Evolutionary conservation across 2,329 filamentous ascomycete genomes (phyloP), one percentile per base, ranked within the genome.

Genomic region (Clathrospora elynae): DNA sequence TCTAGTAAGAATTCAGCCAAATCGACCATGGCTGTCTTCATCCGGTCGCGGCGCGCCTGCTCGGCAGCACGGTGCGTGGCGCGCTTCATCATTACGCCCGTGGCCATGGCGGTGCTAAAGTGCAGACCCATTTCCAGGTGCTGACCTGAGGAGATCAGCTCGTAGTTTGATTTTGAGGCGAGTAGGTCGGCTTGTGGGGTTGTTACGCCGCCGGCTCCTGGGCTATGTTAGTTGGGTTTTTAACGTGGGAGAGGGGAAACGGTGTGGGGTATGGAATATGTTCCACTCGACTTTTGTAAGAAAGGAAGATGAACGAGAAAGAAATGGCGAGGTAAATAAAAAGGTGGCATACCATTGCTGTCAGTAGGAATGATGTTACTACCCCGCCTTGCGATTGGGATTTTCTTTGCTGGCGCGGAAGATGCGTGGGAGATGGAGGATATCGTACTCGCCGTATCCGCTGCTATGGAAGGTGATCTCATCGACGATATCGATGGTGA

Each of bases 31-130:
- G 59, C 61, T 2, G 45, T 58, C 22, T 64, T 64, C 61, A 64
- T 64, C 14, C 61, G 46, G 30, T 64, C 61, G n/a, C 61, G 58
- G 8, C 61, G 58, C 9, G 61, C 61, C n/a, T 64, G 61, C 41
- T 64, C 61, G 2, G 61, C 61, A 1, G 61, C 61, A 2, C 61
- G 61, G 38, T 64, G 61, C 5, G 59, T 64, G 0, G 61, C 61
- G 26, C 61, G 58, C 46, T 61, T 62, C 61, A 64, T 64, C 61
- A 64, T 64, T 9, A 64, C 59, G 29, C 61, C 61, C 0, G 61
- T 62, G 11, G 61, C 59, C 61, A 64, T 64, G 42, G 61, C 59
- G 20, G 59, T 62, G 42, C 59, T 63, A 35, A 64, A 64, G 42
- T 64, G 61, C 17, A 64, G 32, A 6, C 61, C 61, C 61, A 64